A percentile compares a stretch with the other conserved stretches of the same genome.
Evolutionary conservation across 1,284 basidiomycete genomes (phyloP).

Genomic region (Nidula niveotomentosa): DNA sequence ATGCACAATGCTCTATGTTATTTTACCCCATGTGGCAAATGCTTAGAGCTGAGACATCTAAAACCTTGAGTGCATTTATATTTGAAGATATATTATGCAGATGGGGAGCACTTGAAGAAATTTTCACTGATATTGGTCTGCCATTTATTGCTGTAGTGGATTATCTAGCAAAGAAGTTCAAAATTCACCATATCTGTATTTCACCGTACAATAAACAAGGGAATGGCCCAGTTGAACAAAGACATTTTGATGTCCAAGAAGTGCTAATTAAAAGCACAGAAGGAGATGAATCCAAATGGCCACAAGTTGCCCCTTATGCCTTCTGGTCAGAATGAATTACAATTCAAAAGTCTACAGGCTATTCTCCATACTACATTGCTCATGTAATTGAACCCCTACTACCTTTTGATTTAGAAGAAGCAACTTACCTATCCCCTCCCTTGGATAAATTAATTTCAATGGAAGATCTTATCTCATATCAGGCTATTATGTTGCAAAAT

Average conservation of each 20-base stretch:
- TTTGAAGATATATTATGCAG: slow-evolving; percentile 26
- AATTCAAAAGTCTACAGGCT: slow-evolving; percentile 19
- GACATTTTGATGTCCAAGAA: slow-evolving; percentile 33
- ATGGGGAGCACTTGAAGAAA: slow-evolving; percentile 24
- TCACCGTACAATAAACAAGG: slow-evolving; percentile 41
- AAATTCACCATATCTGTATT: slow-evolving; percentile 36
- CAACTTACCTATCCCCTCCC: slow-evolving; percentile 30
- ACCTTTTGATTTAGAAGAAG: slow-evolving; percentile 37
- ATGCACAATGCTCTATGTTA: slow-evolving; percentile 20
- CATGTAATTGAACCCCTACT: slow-evolving; percentile 35
- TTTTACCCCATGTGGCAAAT: slow-evolving; percentile 21
- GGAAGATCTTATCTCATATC: slow-evolving; percentile 17
- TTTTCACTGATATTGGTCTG: slow-evolving; percentile 33
- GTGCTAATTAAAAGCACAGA: slow-evolving; percentile 32
- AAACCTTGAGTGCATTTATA: slow-evolving; percentile 21
- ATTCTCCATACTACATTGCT: slow-evolving; percentile 33
- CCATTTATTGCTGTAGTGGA: slow-evolving; percentile 29
- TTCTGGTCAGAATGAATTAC: slow-evolving; percentile 42
- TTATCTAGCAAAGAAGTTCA: slow-evolving; percentile 25
- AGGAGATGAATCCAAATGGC: slow-evolving; percentile 30
- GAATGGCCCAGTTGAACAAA: slow-evolving; percentile 35
- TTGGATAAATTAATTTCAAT: slow-evolving; percentile 15
- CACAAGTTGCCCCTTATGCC: slow-evolving; percentile 17
- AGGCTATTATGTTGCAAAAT: slow-evolving; percentile 19
- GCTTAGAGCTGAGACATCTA: slow-evolving; percentile 15